Evolutionary conservation across 345 rosid species (phyloP).

Genomic region (Tarenaya hassleriana): DNA sequence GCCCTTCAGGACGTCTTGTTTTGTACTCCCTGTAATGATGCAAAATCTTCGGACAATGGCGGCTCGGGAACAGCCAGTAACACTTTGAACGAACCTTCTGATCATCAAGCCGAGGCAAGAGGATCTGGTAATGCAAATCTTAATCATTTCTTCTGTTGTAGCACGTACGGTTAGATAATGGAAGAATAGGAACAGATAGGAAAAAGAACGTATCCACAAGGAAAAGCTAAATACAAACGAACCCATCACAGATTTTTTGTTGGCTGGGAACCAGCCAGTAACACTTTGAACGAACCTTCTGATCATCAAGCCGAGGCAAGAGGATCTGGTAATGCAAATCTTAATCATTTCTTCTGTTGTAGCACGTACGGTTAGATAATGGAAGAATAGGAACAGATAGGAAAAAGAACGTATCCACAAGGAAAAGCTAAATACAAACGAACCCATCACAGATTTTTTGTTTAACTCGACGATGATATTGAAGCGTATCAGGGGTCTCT

Average conservation of each 20-base stretch:
- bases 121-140: slow-evolving; percentile 57
- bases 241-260: no score
- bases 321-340: slow-evolving; percentile 59
- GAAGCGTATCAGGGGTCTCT: not conserved
- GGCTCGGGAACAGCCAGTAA: slow-evolving; percentile 98
- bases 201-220: no score
- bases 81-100: slow-evolving; percentile 62
- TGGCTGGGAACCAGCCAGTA: slow-evolving; percentile 97
- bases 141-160: slow-evolving; percentile 10
- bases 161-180: not conserved
- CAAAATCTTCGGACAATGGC: slow-evolving; percentile 77
- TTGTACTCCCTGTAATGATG: slow-evolving; percentile 55
- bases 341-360: slow-evolving; percentile 11
- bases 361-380: not conserved
- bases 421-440: not conserved
- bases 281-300: slow-evolving; percentile 63
- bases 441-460: no score
- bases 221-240: not conserved
- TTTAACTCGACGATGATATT: no score
- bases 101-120: slow-evolving; percentile 66
- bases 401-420: no score
- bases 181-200: not conserved
- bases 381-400: not conserved
- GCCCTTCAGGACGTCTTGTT: slow-evolving; percentile 66
- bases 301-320: slow-evolving; percentile 67